Evolutionary conservation across 2,329 filamentous ascomycete genomes (phyloP).

Genomic region (Talaromyces funiculosus): DNA sequence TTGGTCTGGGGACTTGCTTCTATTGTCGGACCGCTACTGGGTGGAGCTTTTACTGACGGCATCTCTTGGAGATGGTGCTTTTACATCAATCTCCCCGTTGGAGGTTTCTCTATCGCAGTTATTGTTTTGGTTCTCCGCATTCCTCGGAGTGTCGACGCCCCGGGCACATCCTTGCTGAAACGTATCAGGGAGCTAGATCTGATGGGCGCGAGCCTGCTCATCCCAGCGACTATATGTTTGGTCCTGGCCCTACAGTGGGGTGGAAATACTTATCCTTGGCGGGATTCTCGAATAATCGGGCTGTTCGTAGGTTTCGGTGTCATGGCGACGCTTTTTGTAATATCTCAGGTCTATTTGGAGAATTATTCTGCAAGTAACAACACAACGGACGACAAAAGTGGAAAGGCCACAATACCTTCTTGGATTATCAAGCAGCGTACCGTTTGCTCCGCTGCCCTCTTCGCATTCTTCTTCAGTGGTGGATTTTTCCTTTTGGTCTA

Average conservation of each 20-base stretch:
- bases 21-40: conserved; percentile 37
- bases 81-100: conserved; percentile 51
- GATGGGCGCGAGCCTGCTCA: conserved; percentile 35
- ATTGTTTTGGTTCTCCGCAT: not conserved
- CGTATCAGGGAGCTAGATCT: conserved; percentile 37
- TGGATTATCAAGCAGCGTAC: conserved; percentile 35
- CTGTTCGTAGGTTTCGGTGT: conserved; percentile 40
- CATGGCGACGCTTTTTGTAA: conserved; percentile 30
- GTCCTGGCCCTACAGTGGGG: conserved; percentile 46
- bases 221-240: conserved; percentile 36
- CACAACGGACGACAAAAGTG: not conserved
- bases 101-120: conserved; percentile 15
- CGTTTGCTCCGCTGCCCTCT: conserved; percentile 30
- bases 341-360: conserved; percentile 32
- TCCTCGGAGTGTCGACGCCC: not conserved
- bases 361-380: conserved; percentile 27
- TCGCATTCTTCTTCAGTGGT: conserved; percentile 33
- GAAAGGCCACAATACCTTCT: conserved; percentile 20
- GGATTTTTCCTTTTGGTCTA: conserved; percentile 37
- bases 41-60: conserved; percentile 34
- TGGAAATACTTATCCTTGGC: conserved; percentile 34
- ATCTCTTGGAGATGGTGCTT: conserved; percentile 47
- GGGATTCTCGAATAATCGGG: conserved; percentile 39
- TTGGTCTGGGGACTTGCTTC: conserved; percentile 40
- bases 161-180: not conserved